Conservation (phyloP, 345 rosid genomes). For the Brassica incana region DNA sequence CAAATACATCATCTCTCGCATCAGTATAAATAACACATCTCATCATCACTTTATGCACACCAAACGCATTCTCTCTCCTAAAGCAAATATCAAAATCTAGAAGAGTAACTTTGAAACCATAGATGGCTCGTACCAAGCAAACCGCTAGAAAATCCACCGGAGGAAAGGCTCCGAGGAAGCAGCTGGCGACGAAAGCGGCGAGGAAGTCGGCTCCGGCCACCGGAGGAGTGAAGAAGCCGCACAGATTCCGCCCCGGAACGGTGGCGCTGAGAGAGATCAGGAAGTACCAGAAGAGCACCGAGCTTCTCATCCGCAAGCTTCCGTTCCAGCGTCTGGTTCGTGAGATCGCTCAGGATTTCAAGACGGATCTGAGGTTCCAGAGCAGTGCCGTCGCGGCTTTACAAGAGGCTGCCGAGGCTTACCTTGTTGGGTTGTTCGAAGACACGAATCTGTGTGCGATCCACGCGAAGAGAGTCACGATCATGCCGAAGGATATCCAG, state of each 20-base stretch:
- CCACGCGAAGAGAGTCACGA: constrained; percentile 62
- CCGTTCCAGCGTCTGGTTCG: constrained; percentile 42
- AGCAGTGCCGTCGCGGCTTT: constrained; percentile 61
- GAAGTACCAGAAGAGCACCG: constrained; percentile 34
- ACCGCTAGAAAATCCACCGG: constrained; percentile 67
- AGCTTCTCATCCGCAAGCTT: constrained; percentile 36
- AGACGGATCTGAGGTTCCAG: constrained; percentile 64
- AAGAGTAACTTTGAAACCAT: too few species aligned
- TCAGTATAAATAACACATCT: constrained; percentile 11
- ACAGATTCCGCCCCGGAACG: constrained; percentile 40
- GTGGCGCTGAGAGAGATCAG: constrained; percentile 33
- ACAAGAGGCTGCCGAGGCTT: constrained; percentile 61
- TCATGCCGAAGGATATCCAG: constrained; percentile 66
- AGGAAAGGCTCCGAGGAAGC: constrained; percentile 64
- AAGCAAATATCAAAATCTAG: neutral
- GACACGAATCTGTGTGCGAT: constrained; percentile 62
- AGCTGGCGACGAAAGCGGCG: constrained; percentile 62
- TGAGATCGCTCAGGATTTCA: constrained; percentile 70
- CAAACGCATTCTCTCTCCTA: neutral
- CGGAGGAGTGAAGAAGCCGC: constrained; percentile 70
- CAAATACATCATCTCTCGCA: neutral
- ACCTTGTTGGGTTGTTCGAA: constrained; percentile 54
- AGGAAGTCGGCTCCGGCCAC: constrained; percentile 64
- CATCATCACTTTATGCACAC: neutral
- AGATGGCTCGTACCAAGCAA: constrained; percentile 65